Evolutionary conservation across 495 filamentous ascomycete genomes (phyloP).

Genomic region (Neurospora hispaniola): DNA sequence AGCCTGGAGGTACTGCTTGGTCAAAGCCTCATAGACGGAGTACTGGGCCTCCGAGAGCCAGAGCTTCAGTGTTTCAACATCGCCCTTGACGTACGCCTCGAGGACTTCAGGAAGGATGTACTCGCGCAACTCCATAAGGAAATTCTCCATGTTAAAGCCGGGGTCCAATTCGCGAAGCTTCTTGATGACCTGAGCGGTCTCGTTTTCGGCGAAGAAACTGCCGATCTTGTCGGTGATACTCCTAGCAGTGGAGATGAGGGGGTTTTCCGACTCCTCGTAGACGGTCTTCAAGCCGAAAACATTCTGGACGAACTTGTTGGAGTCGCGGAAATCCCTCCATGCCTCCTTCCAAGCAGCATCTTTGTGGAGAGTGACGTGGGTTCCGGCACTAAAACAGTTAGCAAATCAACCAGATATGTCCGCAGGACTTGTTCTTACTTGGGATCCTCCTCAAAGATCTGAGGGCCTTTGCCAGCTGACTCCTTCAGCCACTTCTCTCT

Average conservation of each 20-base stretch:
- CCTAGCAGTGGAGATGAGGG: conserved; percentile 81
- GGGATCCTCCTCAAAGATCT: conserved; percentile 71
- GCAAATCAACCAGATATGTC: background rate
- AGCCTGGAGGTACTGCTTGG: conserved; percentile 86
- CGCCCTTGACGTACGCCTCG: conserved; percentile 95
- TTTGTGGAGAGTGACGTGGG: conserved; percentile 90
- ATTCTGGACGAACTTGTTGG: conserved; percentile 77
- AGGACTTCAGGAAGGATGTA: conserved; percentile 97
- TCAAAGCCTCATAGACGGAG: conserved; percentile 84
- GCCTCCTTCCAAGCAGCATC: conserved; percentile 93
- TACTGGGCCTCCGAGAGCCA: conserved; percentile 95
- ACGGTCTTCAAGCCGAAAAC: conserved; percentile 71
- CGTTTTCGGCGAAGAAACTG: conserved; percentile 96
- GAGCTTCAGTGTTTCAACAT: conserved; percentile 77
- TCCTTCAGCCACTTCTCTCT: conserved; percentile 56
- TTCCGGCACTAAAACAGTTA: conserved; percentile 60
- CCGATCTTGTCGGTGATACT: conserved; percentile 87
- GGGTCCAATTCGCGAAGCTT: conserved; percentile 97
- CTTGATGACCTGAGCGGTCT: conserved; percentile 93
- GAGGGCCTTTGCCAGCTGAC: conserved; percentile 36
- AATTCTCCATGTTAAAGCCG: conserved; percentile 85
- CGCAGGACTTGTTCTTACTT: conserved; percentile 48
- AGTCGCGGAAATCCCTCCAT: conserved; percentile 86
- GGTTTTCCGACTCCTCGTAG: conserved; percentile 95
- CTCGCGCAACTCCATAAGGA: conserved; percentile 88